These are phyloP conservation scores for Wickerhamiella brachini DNA, from an alignment of 805 yeast species.

Conservation along the genomic window DNA sequence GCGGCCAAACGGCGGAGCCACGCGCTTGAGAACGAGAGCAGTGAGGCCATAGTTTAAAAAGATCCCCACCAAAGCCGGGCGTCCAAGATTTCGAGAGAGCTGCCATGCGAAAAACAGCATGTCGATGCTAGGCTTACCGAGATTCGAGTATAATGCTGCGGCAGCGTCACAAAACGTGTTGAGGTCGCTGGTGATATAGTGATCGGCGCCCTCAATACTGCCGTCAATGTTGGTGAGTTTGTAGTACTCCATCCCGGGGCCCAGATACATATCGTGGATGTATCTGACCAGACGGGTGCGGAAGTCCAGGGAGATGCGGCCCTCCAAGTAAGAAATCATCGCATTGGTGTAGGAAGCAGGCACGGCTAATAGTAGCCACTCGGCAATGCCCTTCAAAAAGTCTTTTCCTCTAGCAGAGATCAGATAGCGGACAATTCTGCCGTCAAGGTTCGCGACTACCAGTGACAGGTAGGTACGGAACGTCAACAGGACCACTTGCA, in stretches of 20 bases:
- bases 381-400: conserved; percentile 60
- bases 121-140: conserved; percentile 88
- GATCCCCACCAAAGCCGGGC: conserved; percentile 72
- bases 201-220: conserved; percentile 59
- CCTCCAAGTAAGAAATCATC: conserved; percentile 68
- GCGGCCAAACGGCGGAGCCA: conserved; percentile 77
- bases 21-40: conserved; percentile 54
- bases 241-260: conserved; percentile 67
- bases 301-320: conserved; percentile 65
- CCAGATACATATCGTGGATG: conserved; percentile 80
- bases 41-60: conserved; percentile 69
- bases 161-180: conserved; percentile 67
- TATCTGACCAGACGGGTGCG: conserved; percentile 74
- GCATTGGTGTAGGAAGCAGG: conserved; percentile 91
- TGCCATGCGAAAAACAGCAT: conserved; percentile 71
- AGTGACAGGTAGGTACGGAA: conserved; percentile 79
- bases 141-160: conserved; percentile 69
- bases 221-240: conserved; percentile 49
- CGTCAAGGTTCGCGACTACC: conserved; percentile 78
- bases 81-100: conserved; percentile 72
- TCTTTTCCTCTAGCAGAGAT: conserved; percentile 67
- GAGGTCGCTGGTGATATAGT: conserved; percentile 75
- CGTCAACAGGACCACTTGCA: conserved; percentile 62
- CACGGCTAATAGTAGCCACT: conserved; percentile 81
- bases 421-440: conserved; percentile 79